Conservation (phyloP, 129 eudicot genomes). For the Ambrosia artemisiifolia region DNA sequence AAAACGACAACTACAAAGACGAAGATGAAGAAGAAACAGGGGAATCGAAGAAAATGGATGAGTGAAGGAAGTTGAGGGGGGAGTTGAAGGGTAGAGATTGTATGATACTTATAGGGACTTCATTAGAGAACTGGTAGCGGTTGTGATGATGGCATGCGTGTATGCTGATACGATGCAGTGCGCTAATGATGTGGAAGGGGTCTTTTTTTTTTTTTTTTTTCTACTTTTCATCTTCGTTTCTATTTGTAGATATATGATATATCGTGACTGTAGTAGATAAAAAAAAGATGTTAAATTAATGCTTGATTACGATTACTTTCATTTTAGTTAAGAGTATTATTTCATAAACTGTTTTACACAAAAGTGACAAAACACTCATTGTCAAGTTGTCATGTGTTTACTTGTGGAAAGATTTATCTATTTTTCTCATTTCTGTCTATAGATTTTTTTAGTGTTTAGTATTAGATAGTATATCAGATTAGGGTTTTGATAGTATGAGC, state of each 20-base stretch:
- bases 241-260: slow-evolving; percentile 10
- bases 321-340: not conserved
- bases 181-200: slow-evolving; percentile 33
- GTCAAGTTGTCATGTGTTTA: too few relatives aligned
- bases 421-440: too few relatives aligned
- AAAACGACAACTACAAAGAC: too few relatives aligned
- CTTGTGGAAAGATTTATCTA: too few relatives aligned
- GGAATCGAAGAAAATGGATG: too few relatives aligned
- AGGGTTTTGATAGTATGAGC: too few relatives aligned
- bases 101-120: slow-evolving; percentile 12
- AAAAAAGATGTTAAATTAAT: not conserved
- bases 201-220: not conserved
- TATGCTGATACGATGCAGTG: slow-evolving; percentile 36
- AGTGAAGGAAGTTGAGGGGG: slow-evolving; percentile 1
- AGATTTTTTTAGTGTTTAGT: too few relatives aligned
- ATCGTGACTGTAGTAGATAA: not conserved
- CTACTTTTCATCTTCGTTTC: slow-evolving; percentile 18
- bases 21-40: not conserved
- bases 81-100: slow-evolving; percentile 2
- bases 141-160: slow-evolving; percentile 23
- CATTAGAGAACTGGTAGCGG: not conserved
- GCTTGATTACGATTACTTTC: not conserved
- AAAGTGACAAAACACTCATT: too few relatives aligned
- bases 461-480: too few relatives aligned
- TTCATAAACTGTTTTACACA: not conserved